Percentiles rank a stretch among this genome's conserved stretches.
Evolutionary conservation across 768 basidiomycete species (phyloP).

Genomic region (Crepidotus variabilis): DNA sequence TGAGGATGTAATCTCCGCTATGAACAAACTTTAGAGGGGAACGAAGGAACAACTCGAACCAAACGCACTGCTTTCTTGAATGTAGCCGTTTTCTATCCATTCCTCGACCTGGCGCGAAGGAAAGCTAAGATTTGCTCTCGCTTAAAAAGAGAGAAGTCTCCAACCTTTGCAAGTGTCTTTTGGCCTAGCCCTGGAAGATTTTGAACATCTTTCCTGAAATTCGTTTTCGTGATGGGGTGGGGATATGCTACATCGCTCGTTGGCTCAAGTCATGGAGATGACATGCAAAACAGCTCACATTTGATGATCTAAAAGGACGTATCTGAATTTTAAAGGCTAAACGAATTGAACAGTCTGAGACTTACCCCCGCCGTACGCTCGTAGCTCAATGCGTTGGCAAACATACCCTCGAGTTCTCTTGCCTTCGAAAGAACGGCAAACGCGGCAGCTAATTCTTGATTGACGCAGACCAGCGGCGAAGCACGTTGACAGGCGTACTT

Average conservation of each 20-base stretch:
- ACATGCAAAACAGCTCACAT: constrained; percentile 15
- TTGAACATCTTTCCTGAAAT: constrained; percentile 31
- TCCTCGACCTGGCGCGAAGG: constrained; percentile 51
- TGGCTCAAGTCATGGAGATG: background rate
- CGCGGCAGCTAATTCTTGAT: constrained; percentile 59
- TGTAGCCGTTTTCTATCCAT: constrained; percentile 48
- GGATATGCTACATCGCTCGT: constrained; percentile 43
- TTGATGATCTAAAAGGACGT: constrained; percentile 23
- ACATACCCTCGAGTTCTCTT: constrained; percentile 64
- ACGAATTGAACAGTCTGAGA: constrained; percentile 5
- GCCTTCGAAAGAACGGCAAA: constrained; percentile 54
- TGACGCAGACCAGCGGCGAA: constrained; percentile 65
- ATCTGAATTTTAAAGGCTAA: background rate
- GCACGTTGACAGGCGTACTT: constrained; percentile 59
- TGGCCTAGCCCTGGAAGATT: constrained; percentile 47
- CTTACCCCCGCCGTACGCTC: constrained; percentile 68
- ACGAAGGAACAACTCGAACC: background rate
- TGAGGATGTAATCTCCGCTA: constrained; percentile 45
- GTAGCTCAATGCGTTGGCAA: constrained; percentile 68
- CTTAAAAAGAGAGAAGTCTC: background rate
- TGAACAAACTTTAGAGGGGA: constrained; percentile 19
- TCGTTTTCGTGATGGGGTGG: constrained; percentile 31
- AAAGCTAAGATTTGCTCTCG: background rate
- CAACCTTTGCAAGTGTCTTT: constrained; percentile 49
- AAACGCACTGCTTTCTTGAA: constrained; percentile 55